phyloP scores from a whole-genome alignment of 441 rosid species.

The Eruca vesicaria region DNA sequence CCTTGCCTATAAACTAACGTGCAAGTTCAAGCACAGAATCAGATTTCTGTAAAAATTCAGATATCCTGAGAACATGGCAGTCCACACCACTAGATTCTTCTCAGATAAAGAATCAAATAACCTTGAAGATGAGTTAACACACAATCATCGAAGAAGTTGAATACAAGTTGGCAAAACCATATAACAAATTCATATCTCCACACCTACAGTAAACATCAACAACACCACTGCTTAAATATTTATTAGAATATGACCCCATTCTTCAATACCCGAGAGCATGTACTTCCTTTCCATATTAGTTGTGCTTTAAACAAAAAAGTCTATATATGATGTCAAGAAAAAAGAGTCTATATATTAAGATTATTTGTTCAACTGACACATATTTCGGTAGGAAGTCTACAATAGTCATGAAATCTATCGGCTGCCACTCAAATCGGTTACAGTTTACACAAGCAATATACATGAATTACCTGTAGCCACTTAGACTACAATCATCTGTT shows the following conservation, averaged over 20 bases:
- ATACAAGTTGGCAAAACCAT: constrained; percentile 44
- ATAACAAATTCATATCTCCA: constrained; percentile 46
- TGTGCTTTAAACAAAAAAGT: too few relatives aligned
- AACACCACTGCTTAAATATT: constrained; percentile 49
- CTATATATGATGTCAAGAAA: too few relatives aligned
- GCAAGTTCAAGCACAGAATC: constrained; percentile 45
- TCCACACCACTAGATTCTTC: constrained; percentile 64
- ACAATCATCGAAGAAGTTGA: constrained; percentile 60
- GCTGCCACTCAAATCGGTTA: neutral
- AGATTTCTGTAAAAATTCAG: constrained; percentile 37
- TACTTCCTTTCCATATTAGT: constrained; percentile 67
- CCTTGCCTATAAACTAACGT: constrained; percentile 45
- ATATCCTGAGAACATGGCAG: constrained; percentile 67
- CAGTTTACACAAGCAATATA: neutral
- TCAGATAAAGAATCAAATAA: constrained; percentile 56
- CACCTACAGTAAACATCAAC: constrained; percentile 74
- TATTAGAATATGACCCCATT: constrained; percentile 45
- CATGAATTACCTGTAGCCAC: neutral
- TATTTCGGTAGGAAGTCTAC: too few relatives aligned
- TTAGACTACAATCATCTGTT: constrained; percentile 1
- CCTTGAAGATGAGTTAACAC: constrained; percentile 53
- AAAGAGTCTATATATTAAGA: too few relatives aligned
- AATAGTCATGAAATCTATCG: neutral
- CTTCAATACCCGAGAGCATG: constrained; percentile 69
- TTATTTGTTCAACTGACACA: too few relatives aligned